These are phyloP conservation scores for Mucor mucedo DNA, from an alignment of 371 early-diverging fungal species.

Conservation along the genomic window DNA sequence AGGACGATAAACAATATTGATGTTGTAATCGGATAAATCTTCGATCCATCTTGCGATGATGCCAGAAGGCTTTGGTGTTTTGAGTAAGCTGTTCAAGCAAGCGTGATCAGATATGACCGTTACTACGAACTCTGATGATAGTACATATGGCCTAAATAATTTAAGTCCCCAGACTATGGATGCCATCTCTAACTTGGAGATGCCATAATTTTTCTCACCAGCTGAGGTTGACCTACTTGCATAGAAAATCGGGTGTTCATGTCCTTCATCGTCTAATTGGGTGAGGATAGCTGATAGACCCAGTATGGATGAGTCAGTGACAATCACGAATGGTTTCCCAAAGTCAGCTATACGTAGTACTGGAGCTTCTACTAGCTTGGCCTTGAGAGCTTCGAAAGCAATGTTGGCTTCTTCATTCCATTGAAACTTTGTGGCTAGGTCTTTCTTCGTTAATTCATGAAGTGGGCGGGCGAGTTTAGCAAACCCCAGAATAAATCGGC, in stretches of 20 bases:
- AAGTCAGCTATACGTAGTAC: constrained; percentile 6
- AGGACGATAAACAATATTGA: too few relatives aligned
- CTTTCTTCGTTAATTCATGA: constrained; percentile 6
- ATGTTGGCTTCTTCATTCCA: background rate
- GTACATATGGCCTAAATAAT: constrained; percentile 3
- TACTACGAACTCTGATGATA: background rate
- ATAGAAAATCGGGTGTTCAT: background rate
- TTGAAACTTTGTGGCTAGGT: background rate
- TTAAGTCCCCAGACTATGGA: constrained; percentile 3
- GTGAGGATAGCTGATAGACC: background rate
- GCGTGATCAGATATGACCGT: too few relatives aligned
- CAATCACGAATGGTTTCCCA: background rate
- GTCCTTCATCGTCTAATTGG: constrained; percentile 3
- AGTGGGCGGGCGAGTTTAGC: constrained; percentile 5
- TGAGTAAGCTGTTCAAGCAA: too few relatives aligned
- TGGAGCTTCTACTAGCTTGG: background rate
- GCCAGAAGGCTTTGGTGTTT: too few relatives aligned
- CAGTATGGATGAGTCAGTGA: background rate
- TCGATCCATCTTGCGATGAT: too few relatives aligned
- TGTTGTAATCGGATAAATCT: too few relatives aligned
- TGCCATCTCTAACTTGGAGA: background rate
- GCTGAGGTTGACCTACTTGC: background rate
- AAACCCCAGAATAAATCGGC: background rate
- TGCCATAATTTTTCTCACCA: constrained; percentile 5
- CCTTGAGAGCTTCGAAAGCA: constrained; percentile 1